Conservation (phyloP, 768 basidiomycete species). For the Phaeotremella fagi region DNA sequence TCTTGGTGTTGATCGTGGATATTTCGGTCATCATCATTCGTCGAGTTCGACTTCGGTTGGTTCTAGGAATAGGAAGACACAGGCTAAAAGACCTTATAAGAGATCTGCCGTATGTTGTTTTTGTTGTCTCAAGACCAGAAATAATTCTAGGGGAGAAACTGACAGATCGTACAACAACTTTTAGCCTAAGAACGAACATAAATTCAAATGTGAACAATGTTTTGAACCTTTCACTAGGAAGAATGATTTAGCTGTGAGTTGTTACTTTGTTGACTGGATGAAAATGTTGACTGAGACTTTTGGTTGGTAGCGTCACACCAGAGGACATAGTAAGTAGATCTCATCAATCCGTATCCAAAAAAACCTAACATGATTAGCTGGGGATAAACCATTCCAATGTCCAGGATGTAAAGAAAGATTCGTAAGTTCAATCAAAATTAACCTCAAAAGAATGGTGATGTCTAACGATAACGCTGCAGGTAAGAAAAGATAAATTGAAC, state of each 20-base stretch:
- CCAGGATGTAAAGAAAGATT: constrained; percentile 10
- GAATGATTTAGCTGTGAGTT: constrained; percentile 23
- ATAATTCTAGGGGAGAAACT: too few relatives aligned
- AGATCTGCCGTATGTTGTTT: too few relatives aligned
- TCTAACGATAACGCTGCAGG: constrained; percentile 1
- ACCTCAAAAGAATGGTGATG: not conserved
- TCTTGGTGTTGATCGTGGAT: too few relatives aligned
- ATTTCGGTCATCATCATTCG: too few relatives aligned
- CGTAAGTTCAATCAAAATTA: constrained; percentile 4
- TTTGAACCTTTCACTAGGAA: constrained; percentile 12
- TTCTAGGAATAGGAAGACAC: too few relatives aligned
- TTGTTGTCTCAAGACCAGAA: too few relatives aligned
- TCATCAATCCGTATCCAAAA: not conserved
- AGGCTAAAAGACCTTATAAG: too few relatives aligned
- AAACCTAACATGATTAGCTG: constrained; percentile 1
- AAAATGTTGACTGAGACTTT: not conserved
- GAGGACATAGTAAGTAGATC: not conserved
- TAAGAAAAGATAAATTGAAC: constrained; percentile 18
- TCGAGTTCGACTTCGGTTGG: too few relatives aligned
- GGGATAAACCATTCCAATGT: constrained; percentile 12
- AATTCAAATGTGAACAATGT: constrained; percentile 10
- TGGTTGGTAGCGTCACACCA: not conserved
- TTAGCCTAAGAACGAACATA: not conserved
- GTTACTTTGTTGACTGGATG: not conserved
- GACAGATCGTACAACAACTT: too few relatives aligned